Evolutionary conservation across 805 yeast genomes (phyloP).

Genomic region (Pichia paraexigua): DNA sequence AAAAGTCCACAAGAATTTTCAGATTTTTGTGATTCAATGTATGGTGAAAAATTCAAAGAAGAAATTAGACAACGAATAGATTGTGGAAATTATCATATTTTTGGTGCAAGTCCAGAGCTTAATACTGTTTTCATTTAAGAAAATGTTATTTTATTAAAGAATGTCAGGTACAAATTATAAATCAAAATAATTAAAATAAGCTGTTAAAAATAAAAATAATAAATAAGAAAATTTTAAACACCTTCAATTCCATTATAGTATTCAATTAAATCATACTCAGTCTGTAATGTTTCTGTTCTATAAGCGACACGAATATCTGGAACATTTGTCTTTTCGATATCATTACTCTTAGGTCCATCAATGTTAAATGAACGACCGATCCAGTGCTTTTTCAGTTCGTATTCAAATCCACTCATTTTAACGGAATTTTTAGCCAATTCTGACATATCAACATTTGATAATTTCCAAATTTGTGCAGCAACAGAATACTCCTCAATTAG

Average conservation of each 20-base stretch:
- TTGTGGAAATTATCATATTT: conserved; percentile 21
- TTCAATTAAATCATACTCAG: conserved; percentile 62
- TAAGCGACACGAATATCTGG: conserved; percentile 83
- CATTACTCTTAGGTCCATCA: conserved; percentile 72
- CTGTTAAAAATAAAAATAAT: background rate
- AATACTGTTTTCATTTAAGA: background rate
- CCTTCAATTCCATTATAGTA: conserved; percentile 33
- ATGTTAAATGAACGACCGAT: conserved; percentile 56
- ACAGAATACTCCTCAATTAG: conserved; percentile 96
- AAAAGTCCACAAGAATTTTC: conserved; percentile 13
- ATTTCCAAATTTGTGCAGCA: conserved; percentile 94
- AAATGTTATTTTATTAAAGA: background rate
- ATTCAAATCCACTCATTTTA: conserved; percentile 89
- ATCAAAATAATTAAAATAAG: background rate
- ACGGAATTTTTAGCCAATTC: conserved; percentile 94
- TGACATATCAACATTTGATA: conserved; percentile 94
- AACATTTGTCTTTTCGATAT: conserved; percentile 89
- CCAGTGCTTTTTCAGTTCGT: conserved; percentile 84
- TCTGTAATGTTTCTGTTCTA: conserved; percentile 69
- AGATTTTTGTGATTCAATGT: conserved; percentile 23
- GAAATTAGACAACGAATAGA: conserved; percentile 19
- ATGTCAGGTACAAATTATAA: background rate
- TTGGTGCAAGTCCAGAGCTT: conserved; percentile 13
- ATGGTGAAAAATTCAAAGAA: conserved; percentile 20
- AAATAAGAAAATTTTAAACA: background rate